Conservation (phyloP, 352 stramenopile species). For the Phytophthora sp. region DNA sequence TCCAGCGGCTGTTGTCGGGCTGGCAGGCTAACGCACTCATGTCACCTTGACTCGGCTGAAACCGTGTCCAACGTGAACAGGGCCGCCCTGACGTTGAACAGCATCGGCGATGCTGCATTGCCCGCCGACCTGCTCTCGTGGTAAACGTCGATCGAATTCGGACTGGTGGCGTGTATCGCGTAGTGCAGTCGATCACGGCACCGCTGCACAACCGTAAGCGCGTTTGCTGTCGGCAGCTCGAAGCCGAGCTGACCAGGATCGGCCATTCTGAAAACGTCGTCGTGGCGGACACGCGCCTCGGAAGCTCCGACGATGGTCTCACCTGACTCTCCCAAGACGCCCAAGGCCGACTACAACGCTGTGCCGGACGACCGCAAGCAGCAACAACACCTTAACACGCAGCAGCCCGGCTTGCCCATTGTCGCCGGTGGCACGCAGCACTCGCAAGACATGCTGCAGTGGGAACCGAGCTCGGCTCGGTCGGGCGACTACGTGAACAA, state of each 20-base stretch:
- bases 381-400: constrained; percentile 12
- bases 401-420: constrained; percentile 24
- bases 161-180: too few species aligned
- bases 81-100: neutral
- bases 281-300: constrained; percentile 1
- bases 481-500: constrained; percentile 20
- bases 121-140: too few species aligned
- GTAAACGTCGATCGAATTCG: too few species aligned
- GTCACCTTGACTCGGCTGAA: neutral
- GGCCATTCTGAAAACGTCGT: constrained; percentile 25
- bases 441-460: constrained; percentile 21
- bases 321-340: constrained; percentile 22
- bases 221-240: neutral
- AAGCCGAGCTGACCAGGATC: neutral
- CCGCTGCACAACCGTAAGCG: neutral
- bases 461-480: constrained; percentile 10
- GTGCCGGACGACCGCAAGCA: constrained; percentile 2
- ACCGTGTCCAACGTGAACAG: neutral
- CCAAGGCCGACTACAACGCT: constrained; percentile 15
- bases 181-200: too few species aligned
- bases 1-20: too few species aligned
- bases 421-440: constrained; percentile 8
- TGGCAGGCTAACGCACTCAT: too few species aligned
- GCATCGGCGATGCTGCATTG: too few species aligned
- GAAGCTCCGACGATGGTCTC: constrained; percentile 12